Evolutionary conservation across 345 rosid genomes (phyloP), one percentile per base, ranked within the genome.

Genomic region (Streptanthus diversifolius): DNA sequence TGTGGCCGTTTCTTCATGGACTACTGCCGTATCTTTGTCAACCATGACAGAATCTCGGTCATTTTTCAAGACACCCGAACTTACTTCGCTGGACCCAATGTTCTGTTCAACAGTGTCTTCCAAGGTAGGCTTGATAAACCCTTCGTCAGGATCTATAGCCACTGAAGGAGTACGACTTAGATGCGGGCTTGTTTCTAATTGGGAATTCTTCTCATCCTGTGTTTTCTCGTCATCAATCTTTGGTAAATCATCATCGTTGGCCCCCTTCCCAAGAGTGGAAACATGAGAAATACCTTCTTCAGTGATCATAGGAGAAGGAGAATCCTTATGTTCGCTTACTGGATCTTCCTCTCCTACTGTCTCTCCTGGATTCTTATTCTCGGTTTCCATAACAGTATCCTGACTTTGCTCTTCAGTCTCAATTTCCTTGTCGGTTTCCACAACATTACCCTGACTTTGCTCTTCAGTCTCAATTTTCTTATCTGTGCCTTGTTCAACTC

Each of bases 101-200:
- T 39, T 63, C 6, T 58, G 47, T 57, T 65, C 72, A 12, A 65
- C 43, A 49, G 29, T 49, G 30, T 71, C 72, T 71, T 65, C 76
- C n/a, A 64, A 17, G 33, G 32, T 32, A 63, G 63, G 30, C 36
- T 65, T 54, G 36, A 49, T 73, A 13, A 63, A 74, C 56, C 53
- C 76, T 70, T 65, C 79, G 11, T 55, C 43, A 74, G 70, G 54
- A 52, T 80, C 77, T 15, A 41, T 49, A 40, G 83, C 57, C 74
- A 55, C 59, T 30, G 60, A 55, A 45, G 71, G 49, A 57, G 75
- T 12, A 54, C 58, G 66, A 19, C 54, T 68, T 11, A 32, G 74
- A 59, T 27, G 69, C 11, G 62, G 56, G 25, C 33, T 55, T 27
- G 77, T 66, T 15, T 74, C 68, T 49, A 56, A 25, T 44, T 78